phyloP scores from a whole-genome alignment of 2,329 filamentous ascomycete genomes.

The Ophiostoma quercus region DNA sequence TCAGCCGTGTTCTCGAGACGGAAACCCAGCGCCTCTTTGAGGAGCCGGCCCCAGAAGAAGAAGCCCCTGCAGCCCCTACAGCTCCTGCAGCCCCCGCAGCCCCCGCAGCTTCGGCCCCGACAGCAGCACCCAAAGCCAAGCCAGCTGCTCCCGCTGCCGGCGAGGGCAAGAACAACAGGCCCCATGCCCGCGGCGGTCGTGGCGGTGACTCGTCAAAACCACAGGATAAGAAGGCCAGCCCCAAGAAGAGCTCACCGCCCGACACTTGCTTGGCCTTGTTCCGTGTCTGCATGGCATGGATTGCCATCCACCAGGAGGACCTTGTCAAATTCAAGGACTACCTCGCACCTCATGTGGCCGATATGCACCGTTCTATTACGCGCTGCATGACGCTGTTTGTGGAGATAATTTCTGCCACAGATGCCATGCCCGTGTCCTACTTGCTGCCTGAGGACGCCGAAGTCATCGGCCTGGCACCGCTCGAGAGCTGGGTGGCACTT shows the following conservation, averaged over 20 bases:
- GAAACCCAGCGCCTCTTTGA: constrained; percentile 23
- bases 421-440: constrained; percentile 41
- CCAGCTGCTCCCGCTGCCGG: background rate
- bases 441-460: constrained; percentile 49
- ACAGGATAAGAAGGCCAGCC: background rate
- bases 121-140: background rate
- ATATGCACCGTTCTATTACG: constrained; percentile 45
- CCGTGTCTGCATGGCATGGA: constrained; percentile 52
- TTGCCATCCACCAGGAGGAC: constrained; percentile 44
- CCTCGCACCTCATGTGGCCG: constrained; percentile 42
- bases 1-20: constrained; percentile 59
- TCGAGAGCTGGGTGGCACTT: constrained; percentile 32
- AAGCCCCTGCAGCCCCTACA: background rate
- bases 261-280: constrained; percentile 47
- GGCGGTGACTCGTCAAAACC: background rate
- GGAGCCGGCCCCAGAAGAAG: background rate
- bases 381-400: constrained; percentile 47
- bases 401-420: constrained; percentile 39
- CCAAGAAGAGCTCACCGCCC: constrained; percentile 31
- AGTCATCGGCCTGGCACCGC: constrained; percentile 41
- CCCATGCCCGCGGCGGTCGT: constrained; percentile 7
- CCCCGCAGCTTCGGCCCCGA: background rate
- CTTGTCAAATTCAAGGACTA: constrained; percentile 43
- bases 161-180: background rate
- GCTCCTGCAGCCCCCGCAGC: background rate